Conservation (phyloP, 768 basidiomycete species). For the Boletus coccyginus region DNA sequence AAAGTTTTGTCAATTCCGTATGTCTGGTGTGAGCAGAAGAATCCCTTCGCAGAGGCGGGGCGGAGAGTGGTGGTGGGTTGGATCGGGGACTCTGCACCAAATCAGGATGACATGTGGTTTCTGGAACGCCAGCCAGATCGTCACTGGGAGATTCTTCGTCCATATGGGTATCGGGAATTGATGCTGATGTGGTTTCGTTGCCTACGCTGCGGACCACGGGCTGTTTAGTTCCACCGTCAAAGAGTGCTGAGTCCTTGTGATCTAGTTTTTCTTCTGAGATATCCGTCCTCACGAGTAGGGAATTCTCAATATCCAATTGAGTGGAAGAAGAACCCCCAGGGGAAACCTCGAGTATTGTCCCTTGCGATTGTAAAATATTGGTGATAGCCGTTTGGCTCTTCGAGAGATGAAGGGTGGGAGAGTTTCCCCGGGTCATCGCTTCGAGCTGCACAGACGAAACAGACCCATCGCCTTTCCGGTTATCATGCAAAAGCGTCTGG, state of each 20-base stretch:
- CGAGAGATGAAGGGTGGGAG: neutral
- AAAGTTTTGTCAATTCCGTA: neutral
- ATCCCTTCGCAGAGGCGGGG: neutral
- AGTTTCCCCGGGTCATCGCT: neutral
- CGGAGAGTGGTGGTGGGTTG: neutral
- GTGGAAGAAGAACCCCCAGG: neutral
- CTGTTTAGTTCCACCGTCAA: conserved; percentile 1
- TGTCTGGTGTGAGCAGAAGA: neutral
- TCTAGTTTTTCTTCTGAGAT: neutral
- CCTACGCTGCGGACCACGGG: neutral
- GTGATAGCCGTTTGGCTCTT: neutral
- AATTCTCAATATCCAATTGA: neutral
- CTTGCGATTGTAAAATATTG: conserved; percentile 2
- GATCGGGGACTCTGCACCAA: neutral
- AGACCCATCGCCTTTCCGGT: neutral
- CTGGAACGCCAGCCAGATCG: too few relatives aligned
- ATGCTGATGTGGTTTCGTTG: neutral
- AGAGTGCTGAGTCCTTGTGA: neutral
- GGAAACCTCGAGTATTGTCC: neutral
- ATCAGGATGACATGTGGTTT: neutral
- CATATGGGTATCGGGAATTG: neutral
- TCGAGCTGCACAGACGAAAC: neutral
- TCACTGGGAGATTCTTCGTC: neutral
- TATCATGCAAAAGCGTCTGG: neutral
- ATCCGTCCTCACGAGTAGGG: neutral